Base-by-base conservation (phyloP, 1,284 basidiomycete species). In the Microbotryomycetes sp. region DNA sequence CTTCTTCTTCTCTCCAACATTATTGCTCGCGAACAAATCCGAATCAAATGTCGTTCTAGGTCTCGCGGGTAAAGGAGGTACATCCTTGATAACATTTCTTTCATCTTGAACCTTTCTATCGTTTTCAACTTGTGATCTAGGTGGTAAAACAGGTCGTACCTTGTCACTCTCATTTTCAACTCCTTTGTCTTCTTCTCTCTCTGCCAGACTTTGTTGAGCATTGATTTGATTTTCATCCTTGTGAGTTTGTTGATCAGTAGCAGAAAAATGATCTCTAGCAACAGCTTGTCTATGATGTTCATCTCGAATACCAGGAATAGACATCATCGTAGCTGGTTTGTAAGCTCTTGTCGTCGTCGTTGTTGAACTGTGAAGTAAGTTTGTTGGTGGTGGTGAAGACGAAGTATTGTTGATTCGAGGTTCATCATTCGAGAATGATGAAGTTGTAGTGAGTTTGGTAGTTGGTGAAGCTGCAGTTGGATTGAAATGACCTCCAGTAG, bases 281-380 rank as follows among this genome's bases (percentile, higher is more conserved):
- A 61, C 55, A 19, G 49, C 55, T 4, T 57, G 46, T n/a, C 59
- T 50, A 22, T 36, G 29, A 19, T 16, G 46, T 32, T 56, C 46
- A 26, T 61, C 59, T 26, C 59, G 15, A 26, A 61, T 57, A 6
- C 56, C 60, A 25, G 60, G 60, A 58, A 62, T 56, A 19, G 54
- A 49, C 68, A 70, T 70, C 59, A 49, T 66, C 4, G 65, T 52
- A 7, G 63, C 63, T 1, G 63, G 49, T 28, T 50, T 58, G 46
- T 67, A 69, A 15, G 54, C 57, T 5, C 58, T 52, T 19, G 54
- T 48, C 16, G 59, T 31, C 9, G 51, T 31, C 14, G 49, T 31
- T 32, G 64, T 14, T 12, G 46, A 23, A 6, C 28, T 25, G 26
- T 31, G 49, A 49, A 25, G 16, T 54, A 7, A 31, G 54, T 19